Conservation (phyloP, 148 eudicot genomes). For the Polygonum aviculare region DNA sequence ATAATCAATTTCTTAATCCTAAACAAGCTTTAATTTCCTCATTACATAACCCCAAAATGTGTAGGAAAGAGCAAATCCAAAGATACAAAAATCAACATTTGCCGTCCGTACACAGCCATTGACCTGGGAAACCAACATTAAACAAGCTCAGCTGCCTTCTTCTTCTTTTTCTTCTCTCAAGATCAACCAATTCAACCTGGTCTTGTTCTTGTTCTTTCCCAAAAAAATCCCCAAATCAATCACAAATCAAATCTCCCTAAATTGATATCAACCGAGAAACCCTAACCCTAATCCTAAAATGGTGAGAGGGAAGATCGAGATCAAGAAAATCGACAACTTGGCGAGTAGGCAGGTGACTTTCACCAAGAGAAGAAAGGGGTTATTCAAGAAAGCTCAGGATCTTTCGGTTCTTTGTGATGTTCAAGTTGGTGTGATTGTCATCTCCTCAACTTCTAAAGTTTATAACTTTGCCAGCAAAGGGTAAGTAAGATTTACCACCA, state of each 20-base stretch:
- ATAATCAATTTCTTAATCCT: not conserved
- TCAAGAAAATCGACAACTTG: conserved; percentile 46
- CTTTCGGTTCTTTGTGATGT: conserved; percentile 52
- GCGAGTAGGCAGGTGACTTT: conserved; percentile 57
- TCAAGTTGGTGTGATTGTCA: conserved; percentile 40
- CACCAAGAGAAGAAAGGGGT: conserved; percentile 47
- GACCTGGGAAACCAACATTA: not conserved
- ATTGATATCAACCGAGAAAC: not conserved
- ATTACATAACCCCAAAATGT: not conserved
- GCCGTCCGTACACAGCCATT: conserved; percentile 5
- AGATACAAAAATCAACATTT: not conserved
- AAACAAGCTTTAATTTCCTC: not conserved
- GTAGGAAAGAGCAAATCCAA: too few species aligned
- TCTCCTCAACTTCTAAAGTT: conserved; percentile 47
- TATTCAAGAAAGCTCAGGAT: conserved; percentile 56
- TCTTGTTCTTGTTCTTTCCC: not conserved
- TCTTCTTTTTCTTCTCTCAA: not conserved
- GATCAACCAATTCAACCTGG: not conserved
- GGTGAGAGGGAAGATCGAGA: conserved; percentile 52
- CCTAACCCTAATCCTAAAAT: conserved; percentile 14
- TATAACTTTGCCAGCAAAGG: conserved; percentile 34
- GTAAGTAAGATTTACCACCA: not conserved
- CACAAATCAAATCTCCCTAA: not conserved
- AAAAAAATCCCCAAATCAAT: conserved; percentile 2
- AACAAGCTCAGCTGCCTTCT: not conserved